phyloP scores from a whole-genome alignment of 306 rosid genomes.

The Coriaria nepalensis region DNA sequence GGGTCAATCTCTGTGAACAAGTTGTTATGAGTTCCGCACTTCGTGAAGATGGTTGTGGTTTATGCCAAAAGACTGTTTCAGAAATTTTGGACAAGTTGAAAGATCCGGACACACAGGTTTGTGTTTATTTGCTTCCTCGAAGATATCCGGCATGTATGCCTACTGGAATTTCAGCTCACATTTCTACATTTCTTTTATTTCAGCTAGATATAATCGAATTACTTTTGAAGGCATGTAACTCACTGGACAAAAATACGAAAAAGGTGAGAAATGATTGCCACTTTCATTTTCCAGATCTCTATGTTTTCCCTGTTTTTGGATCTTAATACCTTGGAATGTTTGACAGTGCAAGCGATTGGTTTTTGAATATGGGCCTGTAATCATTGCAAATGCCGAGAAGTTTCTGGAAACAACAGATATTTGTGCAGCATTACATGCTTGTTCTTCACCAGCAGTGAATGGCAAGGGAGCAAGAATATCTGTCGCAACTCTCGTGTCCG shows the following conservation, averaged over 20 bases:
- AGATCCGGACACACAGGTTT: slow-evolving; percentile 65
- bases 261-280: slow-evolving; percentile 26
- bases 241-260: slow-evolving; percentile 34
- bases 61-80: slow-evolving; percentile 49
- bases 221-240: slow-evolving; percentile 54
- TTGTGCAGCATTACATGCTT: too few relatives aligned
- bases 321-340: too few relatives aligned
- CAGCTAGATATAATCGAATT: slow-evolving; percentile 59
- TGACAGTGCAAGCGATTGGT: too few relatives aligned
- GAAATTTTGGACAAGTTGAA: slow-evolving; percentile 39
- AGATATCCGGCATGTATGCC: neutral
- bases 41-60: slow-evolving; percentile 45
- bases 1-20: slow-evolving; percentile 47
- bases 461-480: too few relatives aligned
- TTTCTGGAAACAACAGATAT: too few relatives aligned
- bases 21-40: slow-evolving; percentile 26
- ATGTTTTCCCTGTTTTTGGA: too few relatives aligned
- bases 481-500: too few relatives aligned
- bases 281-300: too few relatives aligned
- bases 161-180: neutral
- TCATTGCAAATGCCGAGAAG: too few relatives aligned
- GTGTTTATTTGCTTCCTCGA: neutral
- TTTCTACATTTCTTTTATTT: slow-evolving; percentile 2
- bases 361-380: too few relatives aligned
- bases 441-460: too few relatives aligned